Percentiles rank a stretch among this genome's conserved stretches.
phyloP scores from a whole-genome alignment of 331 rosid species.

The Ulmus americana region DNA sequence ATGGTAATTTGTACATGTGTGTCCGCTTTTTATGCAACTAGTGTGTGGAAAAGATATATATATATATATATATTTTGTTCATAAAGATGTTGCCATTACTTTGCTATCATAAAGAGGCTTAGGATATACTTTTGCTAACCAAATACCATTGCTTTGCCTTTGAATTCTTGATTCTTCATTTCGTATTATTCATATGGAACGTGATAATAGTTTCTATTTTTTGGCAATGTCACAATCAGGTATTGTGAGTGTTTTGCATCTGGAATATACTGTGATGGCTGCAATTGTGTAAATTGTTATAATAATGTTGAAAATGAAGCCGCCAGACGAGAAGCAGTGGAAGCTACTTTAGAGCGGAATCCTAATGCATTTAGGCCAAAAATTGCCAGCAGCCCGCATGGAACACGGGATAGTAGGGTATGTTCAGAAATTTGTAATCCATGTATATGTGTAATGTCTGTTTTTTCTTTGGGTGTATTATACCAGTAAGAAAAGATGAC shows the following conservation, averaged over 20 bases:
- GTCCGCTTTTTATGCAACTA: too few species aligned
- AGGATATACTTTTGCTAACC: neutral
- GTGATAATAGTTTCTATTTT: slow-evolving; percentile 10
- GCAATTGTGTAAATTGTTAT: slow-evolving; percentile 89
- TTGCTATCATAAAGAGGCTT: neutral
- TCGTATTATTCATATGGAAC: slow-evolving; percentile 11
- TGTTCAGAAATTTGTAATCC: neutral
- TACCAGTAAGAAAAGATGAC: slow-evolving; percentile 2
- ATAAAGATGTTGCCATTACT: too few species aligned
- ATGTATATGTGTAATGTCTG: neutral
- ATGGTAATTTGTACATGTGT: too few species aligned
- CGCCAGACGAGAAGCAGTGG: slow-evolving; percentile 86
- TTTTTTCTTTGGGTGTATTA: neutral
- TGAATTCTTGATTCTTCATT: neutral
- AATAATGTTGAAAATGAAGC: slow-evolving; percentile 91
- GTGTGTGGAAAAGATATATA: too few species aligned
- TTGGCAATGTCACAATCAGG: slow-evolving; percentile 48
- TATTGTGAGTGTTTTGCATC: slow-evolving; percentile 99
- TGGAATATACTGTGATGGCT: slow-evolving; percentile 93
- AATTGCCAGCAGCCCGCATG: slow-evolving; percentile 96
- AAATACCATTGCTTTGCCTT: neutral
- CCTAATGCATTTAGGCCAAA: slow-evolving; percentile 98
- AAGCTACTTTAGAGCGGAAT: slow-evolving; percentile 91
- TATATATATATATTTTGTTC: too few species aligned
- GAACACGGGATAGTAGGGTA: slow-evolving; percentile 63